Evolutionary conservation across 2,329 filamentous ascomycete species (phyloP), one percentile per base, ranked within the genome.

Genomic region (Penicillium sp.): DNA sequence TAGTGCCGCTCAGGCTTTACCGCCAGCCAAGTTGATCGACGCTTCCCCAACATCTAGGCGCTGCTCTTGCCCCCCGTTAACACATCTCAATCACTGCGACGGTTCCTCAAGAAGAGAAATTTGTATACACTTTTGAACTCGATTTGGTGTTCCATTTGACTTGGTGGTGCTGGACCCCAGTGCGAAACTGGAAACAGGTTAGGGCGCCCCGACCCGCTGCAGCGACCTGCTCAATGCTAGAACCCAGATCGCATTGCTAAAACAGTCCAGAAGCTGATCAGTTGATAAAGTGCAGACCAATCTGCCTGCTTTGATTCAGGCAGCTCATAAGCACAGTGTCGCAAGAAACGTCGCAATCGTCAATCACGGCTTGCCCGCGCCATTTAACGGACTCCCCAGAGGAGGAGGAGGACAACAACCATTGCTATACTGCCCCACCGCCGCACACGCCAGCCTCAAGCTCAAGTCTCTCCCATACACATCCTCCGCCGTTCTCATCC

Each of bases 401-500:
- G 66, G 72, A 75, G 65, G 69, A 65, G 53, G 56, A 68, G 62
- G 62, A 22, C 19, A 5, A 22, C 19, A 5, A 67, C 53, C 67
- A 64, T 53, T 70, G 69, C 63, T 70, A 70, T 63, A 69, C 64
- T 42, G 64, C 64, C 46, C 70, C 69, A 53, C 72, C 71, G 46
- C 63, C 64, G 41, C 70, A 69, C 60, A 67, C 66, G 19, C 70
- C 67, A 31, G 66, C 68, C 59, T 74, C 75, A 55, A 70, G 75
- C 35, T 74, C 77, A 41, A 69, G 68, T 67, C 72, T 75, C 66
- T 75, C 80, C 56, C 80, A 80, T 53, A 72, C 74, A 49, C 71
- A 74, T 50, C 81, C 82, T 55, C 82, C 82, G 54, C 79, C 82
- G 53, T 85, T 84, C 70, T 83, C 80, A 50, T 82, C 81, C 29